Evolutionary conservation across 768 basidiomycete species (phyloP).

Genomic region (Xerocomellus amylosporus): DNA sequence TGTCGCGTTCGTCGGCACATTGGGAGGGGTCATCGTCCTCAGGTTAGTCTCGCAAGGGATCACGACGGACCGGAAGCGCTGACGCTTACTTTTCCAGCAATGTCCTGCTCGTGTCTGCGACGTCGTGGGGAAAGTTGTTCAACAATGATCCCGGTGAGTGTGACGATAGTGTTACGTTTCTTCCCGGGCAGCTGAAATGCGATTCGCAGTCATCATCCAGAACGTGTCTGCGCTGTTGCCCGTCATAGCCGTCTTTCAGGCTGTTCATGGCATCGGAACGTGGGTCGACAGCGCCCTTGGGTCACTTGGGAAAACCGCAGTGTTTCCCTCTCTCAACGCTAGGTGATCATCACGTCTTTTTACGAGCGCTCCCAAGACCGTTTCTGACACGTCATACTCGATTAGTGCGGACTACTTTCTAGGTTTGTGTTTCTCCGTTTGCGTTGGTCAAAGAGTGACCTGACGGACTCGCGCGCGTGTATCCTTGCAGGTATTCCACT

Average conservation of each 20-base stretch:
- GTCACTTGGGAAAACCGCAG: constrained; percentile 18
- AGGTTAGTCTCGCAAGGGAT: background rate
- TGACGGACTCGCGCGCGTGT: background rate
- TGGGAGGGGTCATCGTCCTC: constrained; percentile 13
- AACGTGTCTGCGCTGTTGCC: constrained; percentile 54
- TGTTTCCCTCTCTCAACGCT: constrained; percentile 24
- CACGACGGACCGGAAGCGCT: background rate
- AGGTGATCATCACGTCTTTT: constrained; percentile 10
- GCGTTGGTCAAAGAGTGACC: background rate
- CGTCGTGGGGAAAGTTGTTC: constrained; percentile 57
- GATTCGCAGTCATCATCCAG: constrained; percentile 37
- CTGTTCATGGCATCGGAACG: constrained; percentile 20
- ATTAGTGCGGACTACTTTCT: constrained; percentile 19
- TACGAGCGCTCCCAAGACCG: background rate
- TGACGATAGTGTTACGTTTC: background rate
- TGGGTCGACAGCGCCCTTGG: constrained; percentile 19
- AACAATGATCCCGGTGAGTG: constrained; percentile 48
- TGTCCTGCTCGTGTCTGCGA: constrained; percentile 43
- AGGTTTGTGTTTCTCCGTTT: constrained; percentile 32
- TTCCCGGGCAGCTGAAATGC: background rate
- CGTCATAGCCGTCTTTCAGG: constrained; percentile 28
- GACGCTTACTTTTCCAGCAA: constrained; percentile 26
- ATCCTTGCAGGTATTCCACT: constrained; percentile 32
- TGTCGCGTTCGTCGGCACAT: constrained; percentile 16
- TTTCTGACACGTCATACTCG: background rate